Conservation (phyloP, 192 early-diverging fungal species). For the Entophlyctis helioformis region DNA sequence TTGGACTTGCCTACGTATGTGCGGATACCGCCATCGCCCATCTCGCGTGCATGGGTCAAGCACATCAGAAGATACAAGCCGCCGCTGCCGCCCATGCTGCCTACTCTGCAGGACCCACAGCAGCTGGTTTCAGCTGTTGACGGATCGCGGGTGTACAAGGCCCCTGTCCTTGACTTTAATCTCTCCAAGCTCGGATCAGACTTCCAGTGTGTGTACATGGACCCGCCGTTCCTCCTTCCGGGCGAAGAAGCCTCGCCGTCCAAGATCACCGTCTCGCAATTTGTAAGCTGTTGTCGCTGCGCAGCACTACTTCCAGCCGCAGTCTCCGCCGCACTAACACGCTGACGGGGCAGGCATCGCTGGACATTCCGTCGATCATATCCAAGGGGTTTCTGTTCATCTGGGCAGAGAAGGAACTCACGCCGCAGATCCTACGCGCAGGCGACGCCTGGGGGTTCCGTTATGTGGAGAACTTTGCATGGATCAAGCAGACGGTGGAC, state of each 20-base stretch:
- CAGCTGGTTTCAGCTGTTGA: too few relatives aligned
- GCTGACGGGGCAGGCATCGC: constrained; percentile 5
- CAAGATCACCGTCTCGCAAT: constrained; percentile 53
- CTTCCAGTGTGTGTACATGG: constrained; percentile 82
- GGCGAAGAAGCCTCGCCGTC: constrained; percentile 43
- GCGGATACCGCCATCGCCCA: constrained; percentile 71
- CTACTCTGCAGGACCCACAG: too few relatives aligned
- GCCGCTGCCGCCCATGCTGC: too few relatives aligned
- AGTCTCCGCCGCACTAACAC: neutral
- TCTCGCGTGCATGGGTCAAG: constrained; percentile 80
- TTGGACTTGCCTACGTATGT: constrained; percentile 85
- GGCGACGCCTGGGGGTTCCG: constrained; percentile 74
- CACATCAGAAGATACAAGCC: constrained; percentile 40
- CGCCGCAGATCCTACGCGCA: constrained; percentile 64
- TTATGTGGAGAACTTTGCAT: constrained; percentile 95
- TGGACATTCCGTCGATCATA: constrained; percentile 50
- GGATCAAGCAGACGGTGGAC: constrained; percentile 76
- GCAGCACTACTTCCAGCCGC: neutral
- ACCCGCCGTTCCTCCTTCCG: constrained; percentile 70
- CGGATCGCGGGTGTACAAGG: too few relatives aligned
- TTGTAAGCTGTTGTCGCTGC: constrained; percentile 30
- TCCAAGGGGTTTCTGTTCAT: constrained; percentile 81
- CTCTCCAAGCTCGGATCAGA: constrained; percentile 44
- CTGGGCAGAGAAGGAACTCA: constrained; percentile 88
- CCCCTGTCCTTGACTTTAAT: constrained; percentile 5